These are phyloP conservation scores for Penicillium egyptiacum DNA, from an alignment of 495 filamentous ascomycete genomes.

Conservation along the genomic window DNA sequence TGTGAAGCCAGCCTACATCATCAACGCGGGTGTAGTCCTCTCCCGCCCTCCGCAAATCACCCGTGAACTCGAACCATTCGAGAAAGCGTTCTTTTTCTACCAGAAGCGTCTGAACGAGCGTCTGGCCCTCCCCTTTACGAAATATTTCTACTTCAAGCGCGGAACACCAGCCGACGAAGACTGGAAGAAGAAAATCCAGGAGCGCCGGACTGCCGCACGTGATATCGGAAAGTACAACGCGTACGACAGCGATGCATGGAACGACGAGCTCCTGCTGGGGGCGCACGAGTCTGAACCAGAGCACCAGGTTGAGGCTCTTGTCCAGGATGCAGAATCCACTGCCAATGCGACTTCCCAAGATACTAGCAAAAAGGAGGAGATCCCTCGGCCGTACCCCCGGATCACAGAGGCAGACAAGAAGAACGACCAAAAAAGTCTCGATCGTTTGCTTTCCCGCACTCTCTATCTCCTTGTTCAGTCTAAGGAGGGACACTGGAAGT, in stretches of 20 bases:
- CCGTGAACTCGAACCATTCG: constrained; percentile 78
- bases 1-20: constrained; percentile 54
- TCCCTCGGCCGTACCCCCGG: constrained; percentile 69
- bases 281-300: constrained; percentile 59
- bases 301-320: constrained; percentile 61
- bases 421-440: constrained; percentile 70
- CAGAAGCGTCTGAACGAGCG: constrained; percentile 96
- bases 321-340: constrained; percentile 73
- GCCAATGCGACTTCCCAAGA: constrained; percentile 63
- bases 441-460: constrained; percentile 72
- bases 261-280: constrained; percentile 85
- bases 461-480: constrained; percentile 80
- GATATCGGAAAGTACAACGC: constrained; percentile 87
- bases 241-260: constrained; percentile 78
- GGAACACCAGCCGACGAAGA: constrained; percentile 81
- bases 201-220: constrained; percentile 70
- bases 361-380: constrained; percentile 60
- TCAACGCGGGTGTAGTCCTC: constrained; percentile 80
- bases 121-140: constrained; percentile 80
- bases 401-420: constrained; percentile 78
- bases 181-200: constrained; percentile 82
- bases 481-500: constrained; percentile 71
- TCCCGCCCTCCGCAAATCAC: constrained; percentile 87
- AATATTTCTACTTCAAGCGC: constrained; percentile 94
- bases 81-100: constrained; percentile 92